These are phyloP conservation scores for Camellia lanceoleosa DNA, from an alignment of 148 eudicot genomes.

Conservation along the genomic window DNA sequence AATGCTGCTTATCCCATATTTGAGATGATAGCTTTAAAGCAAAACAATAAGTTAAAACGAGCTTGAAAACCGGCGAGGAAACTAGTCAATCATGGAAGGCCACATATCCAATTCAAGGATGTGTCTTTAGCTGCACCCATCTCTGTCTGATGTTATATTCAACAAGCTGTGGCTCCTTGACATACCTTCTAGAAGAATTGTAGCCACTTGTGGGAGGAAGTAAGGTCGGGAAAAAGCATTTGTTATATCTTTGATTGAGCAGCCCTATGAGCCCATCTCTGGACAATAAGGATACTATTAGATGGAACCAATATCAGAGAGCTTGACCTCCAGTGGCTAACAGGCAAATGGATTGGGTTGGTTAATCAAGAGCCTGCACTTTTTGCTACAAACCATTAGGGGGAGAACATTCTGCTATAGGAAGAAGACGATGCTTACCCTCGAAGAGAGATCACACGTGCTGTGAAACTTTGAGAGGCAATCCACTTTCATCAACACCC, in stretches of 20 bases:
- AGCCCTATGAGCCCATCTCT: constrained; percentile 83
- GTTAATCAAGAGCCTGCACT: constrained; percentile 98
- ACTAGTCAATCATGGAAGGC: constrained; percentile 69
- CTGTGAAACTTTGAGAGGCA: constrained; percentile 92
- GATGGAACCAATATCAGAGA: constrained; percentile 65
- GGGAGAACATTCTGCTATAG: constrained; percentile 87
- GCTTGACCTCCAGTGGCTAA: constrained; percentile 84
- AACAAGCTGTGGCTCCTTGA: constrained; percentile 61
- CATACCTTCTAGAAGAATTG: constrained; percentile 83
- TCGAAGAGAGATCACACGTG: constrained; percentile 77
- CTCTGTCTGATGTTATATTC: constrained; percentile 92
- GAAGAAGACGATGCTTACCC: constrained; percentile 83
- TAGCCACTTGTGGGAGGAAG: constrained; percentile 99
- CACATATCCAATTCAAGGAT: constrained; percentile 74
- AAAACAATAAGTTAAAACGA: constrained; percentile 47
- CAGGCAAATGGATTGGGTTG: constrained; percentile 79
- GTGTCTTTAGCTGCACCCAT: constrained; percentile 89
- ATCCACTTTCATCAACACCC: constrained; percentile 71
- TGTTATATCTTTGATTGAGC: constrained; percentile 78
- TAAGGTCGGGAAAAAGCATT: constrained; percentile 97
- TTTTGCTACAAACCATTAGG: constrained; percentile 85
- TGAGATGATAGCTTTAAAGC: constrained; percentile 86
- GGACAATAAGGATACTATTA: constrained; percentile 64
- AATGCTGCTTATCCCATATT: constrained; percentile 90
- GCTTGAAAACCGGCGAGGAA: constrained; percentile 46